phyloP scores from a whole-genome alignment of 306 rosid genomes.

The Casuarina glauca region DNA sequence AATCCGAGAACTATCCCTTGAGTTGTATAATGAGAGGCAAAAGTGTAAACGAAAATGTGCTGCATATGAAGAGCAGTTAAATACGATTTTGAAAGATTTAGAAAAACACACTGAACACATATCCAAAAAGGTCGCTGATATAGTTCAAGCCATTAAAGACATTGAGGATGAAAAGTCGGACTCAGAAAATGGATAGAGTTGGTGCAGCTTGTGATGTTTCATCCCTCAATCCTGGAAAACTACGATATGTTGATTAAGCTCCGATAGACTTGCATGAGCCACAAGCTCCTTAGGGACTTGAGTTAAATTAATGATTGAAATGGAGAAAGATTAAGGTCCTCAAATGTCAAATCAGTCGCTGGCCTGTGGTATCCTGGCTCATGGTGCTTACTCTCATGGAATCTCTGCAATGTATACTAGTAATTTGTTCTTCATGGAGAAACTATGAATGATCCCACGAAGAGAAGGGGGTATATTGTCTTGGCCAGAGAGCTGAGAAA shows the following conservation, averaged over 20 bases:
- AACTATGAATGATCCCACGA: background rate
- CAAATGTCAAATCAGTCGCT: background rate
- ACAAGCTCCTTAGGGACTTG: background rate
- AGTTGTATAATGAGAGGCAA: slow-evolving; percentile 67
- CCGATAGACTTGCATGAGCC: background rate
- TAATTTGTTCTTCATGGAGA: background rate
- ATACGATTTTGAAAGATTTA: slow-evolving; percentile 51
- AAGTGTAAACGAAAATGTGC: slow-evolving; percentile 69
- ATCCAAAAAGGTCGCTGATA: slow-evolving; percentile 56
- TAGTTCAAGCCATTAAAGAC: slow-evolving; percentile 54
- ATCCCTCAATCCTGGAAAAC: background rate
- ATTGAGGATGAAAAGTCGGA: slow-evolving; percentile 55
- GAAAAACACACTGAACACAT: slow-evolving; percentile 68
- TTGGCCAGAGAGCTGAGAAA: background rate
- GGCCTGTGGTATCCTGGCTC: background rate
- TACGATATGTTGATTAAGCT: slow-evolving; percentile 17
- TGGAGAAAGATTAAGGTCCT: slow-evolving; percentile 1
- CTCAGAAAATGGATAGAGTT: slow-evolving; percentile 39
- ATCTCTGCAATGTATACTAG: background rate
- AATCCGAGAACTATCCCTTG: slow-evolving; percentile 64
- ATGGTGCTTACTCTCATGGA: background rate
- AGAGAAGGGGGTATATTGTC: background rate
- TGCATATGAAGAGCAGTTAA: slow-evolving; percentile 64
- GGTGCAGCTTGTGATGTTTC: slow-evolving; percentile 18
- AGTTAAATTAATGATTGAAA: background rate